Evolutionary conservation across 441 rosid species (phyloP), one percentile per base, ranked within the genome.

Genomic region (Arabidopsis hybrid): DNA sequence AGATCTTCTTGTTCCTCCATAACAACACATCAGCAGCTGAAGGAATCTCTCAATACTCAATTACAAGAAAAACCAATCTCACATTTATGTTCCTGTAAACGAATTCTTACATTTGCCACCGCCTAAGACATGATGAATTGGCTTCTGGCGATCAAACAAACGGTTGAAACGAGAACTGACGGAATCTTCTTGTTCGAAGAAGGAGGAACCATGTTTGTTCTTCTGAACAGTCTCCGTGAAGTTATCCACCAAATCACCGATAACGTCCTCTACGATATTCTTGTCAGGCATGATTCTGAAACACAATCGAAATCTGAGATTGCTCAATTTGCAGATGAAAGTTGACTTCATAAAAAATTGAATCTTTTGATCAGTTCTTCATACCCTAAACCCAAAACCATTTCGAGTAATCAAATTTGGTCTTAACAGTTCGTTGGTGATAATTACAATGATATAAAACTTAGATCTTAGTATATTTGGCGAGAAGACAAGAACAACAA

Each of bases 1-100:
- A 96, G 69, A 91, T 91, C 89, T 93, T 93, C 84, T 93, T 96
- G 85, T 93, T 91, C 94, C 97, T 96, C 99, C 99, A 96, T 58
- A 95, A 73, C 73, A 96, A 81, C 60, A 96, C 98, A 88, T 96
- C 99, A 81, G 99, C 99, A 90, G 99, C 98, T 96, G 78, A 75
- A 77, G 5, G 36, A 82, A 73, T 10, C 35, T 10, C 65, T 42
- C 58, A 65, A 73, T 34, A 67, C 77, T 39, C 34, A 32, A 13
- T 62, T 3, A 73, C n/a, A 73, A 55, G 49, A n/a, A 40, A 50
- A 35, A 47, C 7, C 26, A 55, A 60, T 58, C 17, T 14, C 40
- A 55, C 17, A 50, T 42, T 63, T 45, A 16, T 39, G 0, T 17
- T 1, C 1, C 1, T 39, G 11, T 32, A 8, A 4, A 12, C 1